A percentile compares a stretch with the other conserved stretches of the same genome.
Conservation (phyloP, 164 flowering plant species). For the Tetrastigma voinierianum region DNA sequence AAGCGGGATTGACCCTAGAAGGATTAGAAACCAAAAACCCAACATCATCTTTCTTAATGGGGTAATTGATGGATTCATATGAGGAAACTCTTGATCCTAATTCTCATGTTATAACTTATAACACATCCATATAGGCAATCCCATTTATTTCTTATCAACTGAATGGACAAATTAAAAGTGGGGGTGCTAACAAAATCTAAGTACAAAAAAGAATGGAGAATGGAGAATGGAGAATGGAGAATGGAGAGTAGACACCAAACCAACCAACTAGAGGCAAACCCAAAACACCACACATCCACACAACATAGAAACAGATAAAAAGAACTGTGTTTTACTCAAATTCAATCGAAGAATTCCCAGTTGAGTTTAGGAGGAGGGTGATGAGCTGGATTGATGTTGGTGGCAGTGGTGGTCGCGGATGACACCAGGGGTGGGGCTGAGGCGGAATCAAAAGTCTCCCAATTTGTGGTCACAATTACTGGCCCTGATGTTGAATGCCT, state of each 20-base stretch:
- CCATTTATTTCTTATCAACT: constrained; percentile 26
- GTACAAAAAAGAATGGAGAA: constrained; percentile 42
- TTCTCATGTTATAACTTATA: constrained; percentile 6
- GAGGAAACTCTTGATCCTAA: no score
- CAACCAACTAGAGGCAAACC: constrained; percentile 23
- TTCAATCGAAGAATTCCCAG: constrained; percentile 43
- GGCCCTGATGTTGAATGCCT: constrained; percentile 31
- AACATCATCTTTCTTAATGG: no score
- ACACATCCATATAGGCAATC: constrained; percentile 1
- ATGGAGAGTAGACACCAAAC: constrained; percentile 23
- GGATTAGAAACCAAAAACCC: no score
- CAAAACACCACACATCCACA: constrained; percentile 27
- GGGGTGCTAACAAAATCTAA: constrained; percentile 27
- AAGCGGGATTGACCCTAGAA: not conserved
- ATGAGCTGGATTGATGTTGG: constrained; percentile 13
- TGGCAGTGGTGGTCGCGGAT: constrained; percentile 25
- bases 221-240: constrained; percentile 24
- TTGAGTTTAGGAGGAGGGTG: constrained; percentile 44
- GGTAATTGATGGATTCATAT: no score
- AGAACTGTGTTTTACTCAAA: constrained; percentile 20
- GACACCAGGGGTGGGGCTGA: constrained; percentile 23
- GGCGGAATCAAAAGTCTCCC: constrained; percentile 70
- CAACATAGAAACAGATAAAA: constrained; percentile 13
- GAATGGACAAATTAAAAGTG: constrained; percentile 16
- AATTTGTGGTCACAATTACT: constrained; percentile 70